These are phyloP conservation scores for Microdochium nivale DNA, from an alignment of 2,329 filamentous ascomycete genomes.

Conservation along the genomic window DNA sequence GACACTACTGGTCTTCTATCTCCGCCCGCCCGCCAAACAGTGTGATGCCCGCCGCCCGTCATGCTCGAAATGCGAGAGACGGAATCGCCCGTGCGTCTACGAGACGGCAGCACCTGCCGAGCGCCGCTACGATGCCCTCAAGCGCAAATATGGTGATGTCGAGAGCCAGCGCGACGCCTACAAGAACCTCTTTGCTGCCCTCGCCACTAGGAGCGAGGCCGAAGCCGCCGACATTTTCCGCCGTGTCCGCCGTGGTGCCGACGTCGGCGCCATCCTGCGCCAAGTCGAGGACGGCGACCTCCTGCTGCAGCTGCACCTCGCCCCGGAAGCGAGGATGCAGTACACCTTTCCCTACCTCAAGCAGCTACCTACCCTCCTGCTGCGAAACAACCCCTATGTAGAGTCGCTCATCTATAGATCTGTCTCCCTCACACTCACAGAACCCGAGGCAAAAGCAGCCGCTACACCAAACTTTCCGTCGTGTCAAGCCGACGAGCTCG, in stretches of 20 bases:
- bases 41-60: neutral
- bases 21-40: neutral
- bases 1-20: neutral
- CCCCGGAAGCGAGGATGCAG: conserved; percentile 26
- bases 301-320: conserved; percentile 26
- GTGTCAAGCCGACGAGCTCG: too few species aligned
- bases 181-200: conserved; percentile 10
- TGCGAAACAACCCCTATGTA: conserved; percentile 17
- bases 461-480: too few species aligned
- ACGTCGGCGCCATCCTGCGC: conserved; percentile 19
- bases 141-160: conserved; percentile 19
- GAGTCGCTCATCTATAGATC: conserved; percentile 19
- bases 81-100: neutral
- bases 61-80: neutral
- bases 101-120: neutral
- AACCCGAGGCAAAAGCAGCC: too few species aligned
- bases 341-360: conserved; percentile 28
- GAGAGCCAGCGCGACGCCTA: conserved; percentile 13
- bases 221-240: conserved; percentile 25
- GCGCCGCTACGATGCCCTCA: conserved; percentile 14
- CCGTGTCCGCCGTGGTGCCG: conserved; percentile 24
- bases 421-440: neutral
- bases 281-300: conserved; percentile 25
- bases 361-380: conserved; percentile 19
- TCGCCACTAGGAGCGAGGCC: conserved; percentile 10